Percentiles rank a stretch among this genome's conserved stretches.
phyloP scores from a whole-genome alignment of 1,139 yeast genomes.

The Saccharomycopsis phalli region DNA sequence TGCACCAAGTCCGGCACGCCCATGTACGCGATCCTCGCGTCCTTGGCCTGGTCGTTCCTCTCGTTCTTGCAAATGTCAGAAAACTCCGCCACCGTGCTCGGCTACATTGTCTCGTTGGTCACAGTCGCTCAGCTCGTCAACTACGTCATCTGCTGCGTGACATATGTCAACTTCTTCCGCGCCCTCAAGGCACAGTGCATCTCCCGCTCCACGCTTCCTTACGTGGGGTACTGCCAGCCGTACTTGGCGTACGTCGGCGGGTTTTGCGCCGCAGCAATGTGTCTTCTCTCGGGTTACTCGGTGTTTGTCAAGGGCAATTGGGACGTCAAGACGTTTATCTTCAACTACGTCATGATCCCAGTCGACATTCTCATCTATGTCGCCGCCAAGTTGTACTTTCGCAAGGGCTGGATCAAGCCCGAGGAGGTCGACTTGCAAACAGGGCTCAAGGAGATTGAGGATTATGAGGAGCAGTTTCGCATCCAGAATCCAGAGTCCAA shows the following conservation, averaged over 20 bases:
- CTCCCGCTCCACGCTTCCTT: slow-evolving; percentile 46
- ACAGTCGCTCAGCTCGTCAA: slow-evolving; percentile 76
- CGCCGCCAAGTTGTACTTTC: slow-evolving; percentile 46
- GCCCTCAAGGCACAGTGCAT: slow-evolving; percentile 55
- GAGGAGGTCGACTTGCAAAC: slow-evolving; percentile 44
- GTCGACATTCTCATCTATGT: slow-evolving; percentile 49
- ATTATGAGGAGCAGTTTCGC: slow-evolving; percentile 38
- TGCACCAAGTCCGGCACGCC: slow-evolving; percentile 43
- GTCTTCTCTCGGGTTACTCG: slow-evolving; percentile 55
- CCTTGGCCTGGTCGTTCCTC: slow-evolving; percentile 37
- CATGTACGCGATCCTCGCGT: slow-evolving; percentile 35
- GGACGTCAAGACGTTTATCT: slow-evolving; percentile 51
- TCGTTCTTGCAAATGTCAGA: slow-evolving; percentile 47
- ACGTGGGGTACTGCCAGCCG: slow-evolving; percentile 49
- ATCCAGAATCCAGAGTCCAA: no score
- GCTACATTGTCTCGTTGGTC: slow-evolving; percentile 67
- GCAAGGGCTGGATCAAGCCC: slow-evolving; percentile 43
- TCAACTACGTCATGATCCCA: slow-evolving; percentile 60
- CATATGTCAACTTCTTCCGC: slow-evolving; percentile 55
- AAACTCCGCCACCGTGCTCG: slow-evolving; percentile 55
- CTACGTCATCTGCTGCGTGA: slow-evolving; percentile 53
- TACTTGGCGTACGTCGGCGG: slow-evolving; percentile 44
- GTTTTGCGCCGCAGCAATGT: slow-evolving; percentile 42
- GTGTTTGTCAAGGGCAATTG: slow-evolving; percentile 60
- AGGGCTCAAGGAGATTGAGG: slow-evolving; percentile 50